Base-by-base conservation (phyloP, 106 monocot genomes). In the Allium fistulosum region DNA sequence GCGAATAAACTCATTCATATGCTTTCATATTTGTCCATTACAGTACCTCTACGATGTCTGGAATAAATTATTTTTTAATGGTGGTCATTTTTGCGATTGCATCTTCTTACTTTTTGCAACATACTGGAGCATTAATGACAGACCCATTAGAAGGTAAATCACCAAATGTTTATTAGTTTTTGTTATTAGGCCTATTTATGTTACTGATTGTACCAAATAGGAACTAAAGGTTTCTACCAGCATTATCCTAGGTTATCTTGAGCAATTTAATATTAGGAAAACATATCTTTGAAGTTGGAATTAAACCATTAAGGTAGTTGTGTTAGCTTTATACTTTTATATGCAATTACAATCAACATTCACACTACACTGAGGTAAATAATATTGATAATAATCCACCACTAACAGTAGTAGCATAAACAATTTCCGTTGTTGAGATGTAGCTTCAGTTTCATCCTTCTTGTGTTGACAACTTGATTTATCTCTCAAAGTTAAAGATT, bases 111-210 rank as follows among this genome's bases (percentile, higher is more conserved):
- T 28, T 73, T 50, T 46, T 76, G 66, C 65, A 62, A 65, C 51
- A 57, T 58, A 17, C 70, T 65, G 77, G 48, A 56, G 83, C 80
- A 27, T 18, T 11, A 10, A 57, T 12, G 53, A 87, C 87, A 61
- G 83, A 87, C 18, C 83, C 87, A 65, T 45, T 27, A 61, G 87
- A 87, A 80, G 83, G 87, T 83, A 53, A 70, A 48, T 57, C 57
- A 48, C 18, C 59, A 12, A 51, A 37, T 72, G 9, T 72, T 16
- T 10, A 59, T 26, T 12, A 0, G n/a, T 27, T 11, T 14, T 26
- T 59, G 27, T 17, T 66, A 11, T 66, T 56, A 15, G 2, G 37
- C 37, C 45, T 59, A 62, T 48, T 1, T 17, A 59, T 59, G 15
- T 59, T 59, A 59, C 10, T 14, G 8, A 17, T 17, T 9, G 22